Base-by-base conservation (phyloP, 169 alveolate genomes). In the Besnoitia besnoiti region DNA sequence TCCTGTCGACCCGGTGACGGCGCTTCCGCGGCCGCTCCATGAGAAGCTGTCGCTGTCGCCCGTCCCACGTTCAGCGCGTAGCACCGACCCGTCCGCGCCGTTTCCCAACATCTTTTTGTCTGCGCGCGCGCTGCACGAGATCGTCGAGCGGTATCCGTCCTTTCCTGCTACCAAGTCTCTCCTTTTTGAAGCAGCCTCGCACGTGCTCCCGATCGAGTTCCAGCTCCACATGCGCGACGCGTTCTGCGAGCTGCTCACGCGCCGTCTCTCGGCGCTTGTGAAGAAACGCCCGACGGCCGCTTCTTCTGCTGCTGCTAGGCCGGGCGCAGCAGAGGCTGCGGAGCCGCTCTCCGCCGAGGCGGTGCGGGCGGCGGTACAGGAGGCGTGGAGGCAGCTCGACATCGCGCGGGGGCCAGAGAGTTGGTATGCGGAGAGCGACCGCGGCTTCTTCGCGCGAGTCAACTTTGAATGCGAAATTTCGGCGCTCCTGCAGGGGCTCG, bases 201-300 rank as follows among this genome's bases (percentile, higher is more conserved):
- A 77, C 40, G 61, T 77, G 19, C 59, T 77, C 42, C 87, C 87
- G 5, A 16, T 77, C 40, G 87, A 77, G 87, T 77, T 30, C 61
- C 87, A 77, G 21, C 59, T 77, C 3, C 87, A 77, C 14, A 51
- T 40, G 49, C 49, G 87, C 10, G 59, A 77, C 87, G 87, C 87
- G 14, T 77, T 77, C 59, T 77, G 87, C 59, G 14, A 55, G 24
- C 7, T 8, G 7, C 59, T 77, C 46, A 0, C 39, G 10, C 67
- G 12, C 3, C 67, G 67, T 19, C 67, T 55, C 7, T 3, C 67
- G 3, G 67, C 12, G 24, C 33, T 10, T n/a, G 7, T 3, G 3
- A 0, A n/a, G 33, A 49, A 49, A 16, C 16, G 59, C 16, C 7
- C 24, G 59, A 49, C 59, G 24, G 24, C 59, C 59, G 59, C 16